Base-by-base conservation (phyloP, 2,329 filamentous ascomycete genomes). In the Cryoendolithus antarcticus region DNA sequence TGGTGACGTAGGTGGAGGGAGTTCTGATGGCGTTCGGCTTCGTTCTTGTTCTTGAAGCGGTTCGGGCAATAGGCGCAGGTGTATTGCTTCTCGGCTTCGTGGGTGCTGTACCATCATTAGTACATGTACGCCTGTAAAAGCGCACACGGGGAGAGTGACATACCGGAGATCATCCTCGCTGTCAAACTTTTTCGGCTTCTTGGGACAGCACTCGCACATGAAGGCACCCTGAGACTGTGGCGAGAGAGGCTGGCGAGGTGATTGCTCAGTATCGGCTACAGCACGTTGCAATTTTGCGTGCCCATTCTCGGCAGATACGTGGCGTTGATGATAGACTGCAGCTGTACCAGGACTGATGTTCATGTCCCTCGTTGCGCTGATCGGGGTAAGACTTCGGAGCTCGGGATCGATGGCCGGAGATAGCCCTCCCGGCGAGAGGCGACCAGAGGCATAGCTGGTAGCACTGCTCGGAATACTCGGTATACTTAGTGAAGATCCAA, bases 11-110 rank as follows among this genome's bases (percentile, higher is more conserved):
- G 73, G 60, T 96, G 89, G 8, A 96, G 74, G 9, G 88, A 94
- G 55, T 95, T 96, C 56, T 94, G 88, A 58, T 96, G 89, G 27
- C 91, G 77, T 61, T 96, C 89, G 2, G 88, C 88, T 64, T 96
- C 91, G 54, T 96, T 96, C 65, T 96, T 96, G 66, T 96, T 96
- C 64, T 96, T 96, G 69, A 96, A 96, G 8, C 89, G 79, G 58
- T 95, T 95, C 32, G 82, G 82, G 60, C 89, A 96, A 59, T 85
- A 96, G 21, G 77, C 74, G 61, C 89, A 96, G 46, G 84, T 84
- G 60, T 95, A 96, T 62, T 96, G 89, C 62, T 96, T 96, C 62
- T 96, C 91, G 56, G 85, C 79, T 62, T 91, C 85, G 59, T 96
- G 89, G 33, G 80, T 68, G 47, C 89, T 95, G 55, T 42, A 19